These are phyloP conservation scores for Hemileia vastatrix DNA, from an alignment of 1,284 basidiomycete genomes.

Conservation along the genomic window DNA sequence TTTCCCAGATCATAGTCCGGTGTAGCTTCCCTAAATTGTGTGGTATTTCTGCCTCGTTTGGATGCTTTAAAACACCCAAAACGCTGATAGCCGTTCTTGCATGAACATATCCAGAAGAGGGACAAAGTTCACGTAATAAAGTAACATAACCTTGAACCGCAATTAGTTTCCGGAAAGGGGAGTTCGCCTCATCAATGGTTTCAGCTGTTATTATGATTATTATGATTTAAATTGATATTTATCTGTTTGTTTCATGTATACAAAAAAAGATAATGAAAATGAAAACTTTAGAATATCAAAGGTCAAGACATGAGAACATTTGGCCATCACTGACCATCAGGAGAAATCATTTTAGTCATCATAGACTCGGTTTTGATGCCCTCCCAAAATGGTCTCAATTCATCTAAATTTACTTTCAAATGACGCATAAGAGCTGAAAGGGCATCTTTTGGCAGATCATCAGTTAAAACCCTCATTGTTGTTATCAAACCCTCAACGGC, in stretches of 20 bases:
- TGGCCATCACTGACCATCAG: slow-evolving; percentile 48
- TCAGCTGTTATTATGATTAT: too few species aligned
- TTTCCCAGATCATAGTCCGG: slow-evolving; percentile 76
- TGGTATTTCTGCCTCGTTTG: slow-evolving; percentile 58
- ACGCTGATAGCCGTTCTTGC: slow-evolving; percentile 65
- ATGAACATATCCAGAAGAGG: slow-evolving; percentile 74
- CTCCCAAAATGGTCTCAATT: slow-evolving; percentile 65
- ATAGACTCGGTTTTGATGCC: slow-evolving; percentile 52
- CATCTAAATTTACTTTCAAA: slow-evolving; percentile 60
- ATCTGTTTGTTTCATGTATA: too few species aligned
- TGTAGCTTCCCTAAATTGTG: slow-evolving; percentile 69
- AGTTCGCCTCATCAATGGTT: slow-evolving; percentile 52
- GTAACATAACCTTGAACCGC: slow-evolving; percentile 68
- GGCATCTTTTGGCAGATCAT: slow-evolving; percentile 69
- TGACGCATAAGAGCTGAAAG: slow-evolving; percentile 62
- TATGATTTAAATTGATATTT: too few species aligned
- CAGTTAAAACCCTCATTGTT: slow-evolving; percentile 77
- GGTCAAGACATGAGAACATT: too few species aligned
- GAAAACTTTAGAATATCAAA: too few species aligned
- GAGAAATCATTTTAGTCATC: slow-evolving; percentile 55
- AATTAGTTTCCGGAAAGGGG: slow-evolving; percentile 64
- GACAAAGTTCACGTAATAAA: slow-evolving; percentile 77
- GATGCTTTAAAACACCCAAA: slow-evolving; percentile 62
- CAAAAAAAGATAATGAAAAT: too few species aligned
- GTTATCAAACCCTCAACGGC: slow-evolving; percentile 75